Evolutionary conservation across 768 basidiomycete species (phyloP).

Genomic region (Chalciporus piperatus): DNA sequence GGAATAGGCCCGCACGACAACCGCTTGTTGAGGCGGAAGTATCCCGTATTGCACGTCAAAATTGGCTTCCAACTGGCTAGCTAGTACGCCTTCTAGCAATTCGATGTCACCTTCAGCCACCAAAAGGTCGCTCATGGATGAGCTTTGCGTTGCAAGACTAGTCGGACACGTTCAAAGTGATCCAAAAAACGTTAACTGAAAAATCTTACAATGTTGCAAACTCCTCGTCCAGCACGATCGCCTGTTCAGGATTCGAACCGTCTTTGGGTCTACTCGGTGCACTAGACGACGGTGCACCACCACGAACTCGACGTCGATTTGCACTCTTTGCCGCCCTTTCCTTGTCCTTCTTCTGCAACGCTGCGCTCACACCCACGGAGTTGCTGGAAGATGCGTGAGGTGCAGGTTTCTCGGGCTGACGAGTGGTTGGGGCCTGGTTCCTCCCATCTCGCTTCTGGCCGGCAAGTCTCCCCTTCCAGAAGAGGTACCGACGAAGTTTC

Average conservation of each 20-base stretch:
- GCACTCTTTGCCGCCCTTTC: constrained; percentile 56
- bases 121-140: constrained; percentile 12
- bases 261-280: constrained; percentile 10
- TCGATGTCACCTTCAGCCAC: constrained; percentile 20
- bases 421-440: neutral
- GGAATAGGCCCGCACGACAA: constrained; percentile 83
- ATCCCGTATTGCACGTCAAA: constrained; percentile 83
- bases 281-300: constrained; percentile 50
- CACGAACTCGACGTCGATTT: constrained; percentile 72
- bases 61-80: constrained; percentile 43
- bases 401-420: neutral
- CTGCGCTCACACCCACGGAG: constrained; percentile 54
- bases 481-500: constrained; percentile 69
- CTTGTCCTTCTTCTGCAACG: constrained; percentile 73
- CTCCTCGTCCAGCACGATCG: constrained; percentile 29
- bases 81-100: constrained; percentile 24
- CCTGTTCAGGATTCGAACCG: constrained; percentile 5
- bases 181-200: neutral
- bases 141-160: constrained; percentile 21
- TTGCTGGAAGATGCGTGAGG: constrained; percentile 17
- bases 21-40: constrained; percentile 70
- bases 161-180: neutral
- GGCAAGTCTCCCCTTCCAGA: constrained; percentile 66
- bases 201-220: constrained; percentile 58
- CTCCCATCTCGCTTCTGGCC: constrained; percentile 24